Evolutionary conservation across 2,329 filamentous ascomycete genomes (phyloP).

Genomic region (Fusarium coicis): DNA sequence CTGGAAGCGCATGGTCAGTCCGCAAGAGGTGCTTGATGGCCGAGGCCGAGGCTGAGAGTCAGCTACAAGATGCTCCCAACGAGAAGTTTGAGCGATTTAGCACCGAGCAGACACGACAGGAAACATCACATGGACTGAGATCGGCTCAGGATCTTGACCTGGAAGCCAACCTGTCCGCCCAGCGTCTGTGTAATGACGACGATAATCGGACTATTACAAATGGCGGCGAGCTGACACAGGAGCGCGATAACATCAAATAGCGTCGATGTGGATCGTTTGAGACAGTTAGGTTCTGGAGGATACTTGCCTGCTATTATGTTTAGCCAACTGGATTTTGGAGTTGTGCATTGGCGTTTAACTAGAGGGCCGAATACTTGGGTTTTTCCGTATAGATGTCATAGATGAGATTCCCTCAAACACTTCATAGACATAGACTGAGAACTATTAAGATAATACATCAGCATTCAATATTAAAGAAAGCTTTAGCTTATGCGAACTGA

Average conservation of each 20-base stretch:
- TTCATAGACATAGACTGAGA: not conserved
- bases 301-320: not conserved
- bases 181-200: not conserved
- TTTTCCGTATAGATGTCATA: not conserved
- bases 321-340: not conserved
- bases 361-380: not conserved
- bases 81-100: not conserved
- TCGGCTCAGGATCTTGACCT: not conserved
- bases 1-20: conserved; percentile 21
- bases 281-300: not conserved
- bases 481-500: not conserved
- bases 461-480: not conserved
- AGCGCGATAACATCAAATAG: not conserved
- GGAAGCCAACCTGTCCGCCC: not conserved
- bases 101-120: not conserved
- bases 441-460: not conserved
- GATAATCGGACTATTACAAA: not conserved
- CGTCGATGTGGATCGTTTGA: too few relatives aligned
- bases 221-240: not conserved
- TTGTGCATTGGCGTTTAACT: not conserved
- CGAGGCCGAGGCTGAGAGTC: not conserved
- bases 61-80: not conserved
- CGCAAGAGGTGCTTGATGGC: conserved; percentile 25
- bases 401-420: not conserved
- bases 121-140: not conserved